Conservation (phyloP, 257 asterid genomes). For the Cordia subcordata region DNA sequence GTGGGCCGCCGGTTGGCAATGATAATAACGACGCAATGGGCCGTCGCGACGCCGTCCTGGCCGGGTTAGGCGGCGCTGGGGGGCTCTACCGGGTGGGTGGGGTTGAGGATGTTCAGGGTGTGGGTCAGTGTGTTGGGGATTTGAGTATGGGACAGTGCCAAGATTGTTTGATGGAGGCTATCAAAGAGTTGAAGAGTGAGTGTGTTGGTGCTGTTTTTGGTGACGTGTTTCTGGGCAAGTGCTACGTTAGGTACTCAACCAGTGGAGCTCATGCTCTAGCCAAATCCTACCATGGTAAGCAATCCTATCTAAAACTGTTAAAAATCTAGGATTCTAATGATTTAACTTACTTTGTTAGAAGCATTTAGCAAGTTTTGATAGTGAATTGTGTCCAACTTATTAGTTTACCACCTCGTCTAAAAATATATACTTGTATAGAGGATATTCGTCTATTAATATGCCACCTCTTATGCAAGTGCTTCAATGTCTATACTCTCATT, state of each 20-base stretch:
- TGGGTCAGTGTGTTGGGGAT: conserved; percentile 93
- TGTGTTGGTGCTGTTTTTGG: conserved; percentile 88
- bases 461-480: no score
- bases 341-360: no score
- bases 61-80: conserved; percentile 43
- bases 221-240: conserved; percentile 81
- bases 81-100: conserved; percentile 74
- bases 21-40: conserved; percentile 34
- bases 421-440: no score
- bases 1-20: conserved; percentile 72
- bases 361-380: no score
- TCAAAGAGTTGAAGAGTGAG: conserved; percentile 60
- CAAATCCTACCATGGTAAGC: conserved; percentile 49
- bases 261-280: conserved; percentile 47
- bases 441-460: no score
- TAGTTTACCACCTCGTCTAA: no score
- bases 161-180: conserved; percentile 79
- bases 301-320: no score
- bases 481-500: no score
- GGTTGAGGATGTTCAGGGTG: conserved; percentile 62
- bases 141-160: conserved; percentile 80
- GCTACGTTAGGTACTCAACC: conserved; percentile 72
- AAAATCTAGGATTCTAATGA: no score
- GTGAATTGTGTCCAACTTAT: no score
- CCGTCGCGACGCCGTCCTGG: conserved; percentile 69